Percentiles rank a stretch among this genome's conserved stretches.
These are phyloP conservation scores for Astrothelium macrocarpum DNA, from an alignment of 495 filamentous ascomycete genomes.

Conservation along the genomic window DNA sequence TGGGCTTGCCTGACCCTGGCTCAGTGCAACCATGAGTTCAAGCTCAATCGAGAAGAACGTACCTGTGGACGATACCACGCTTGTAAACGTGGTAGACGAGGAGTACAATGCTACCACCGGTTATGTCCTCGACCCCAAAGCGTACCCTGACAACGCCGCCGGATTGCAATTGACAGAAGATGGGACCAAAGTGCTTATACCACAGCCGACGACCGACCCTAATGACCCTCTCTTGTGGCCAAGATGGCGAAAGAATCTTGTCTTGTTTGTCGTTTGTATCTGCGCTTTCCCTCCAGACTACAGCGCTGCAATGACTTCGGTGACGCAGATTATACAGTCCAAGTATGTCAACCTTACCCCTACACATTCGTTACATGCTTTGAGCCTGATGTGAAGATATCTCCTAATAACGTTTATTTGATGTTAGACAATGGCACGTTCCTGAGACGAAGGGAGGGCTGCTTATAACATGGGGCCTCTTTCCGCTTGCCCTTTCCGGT, in stretches of 20 bases:
- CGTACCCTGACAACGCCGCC: constrained; percentile 12
- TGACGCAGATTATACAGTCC: constrained; percentile 13
- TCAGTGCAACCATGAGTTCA: background rate
- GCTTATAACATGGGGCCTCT: constrained; percentile 12
- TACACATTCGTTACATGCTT: background rate
- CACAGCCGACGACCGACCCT: constrained; percentile 9
- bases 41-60: constrained; percentile 1
- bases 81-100: background rate
- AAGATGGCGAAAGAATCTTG: constrained; percentile 9
- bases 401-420: background rate
- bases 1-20: background rate
- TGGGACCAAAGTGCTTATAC: constrained; percentile 15
- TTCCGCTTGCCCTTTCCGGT: constrained; percentile 11
- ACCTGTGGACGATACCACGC: background rate
- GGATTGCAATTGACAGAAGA: constrained; percentile 10
- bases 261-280: constrained; percentile 11
- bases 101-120: constrained; percentile 9
- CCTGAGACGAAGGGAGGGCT: constrained; percentile 1
- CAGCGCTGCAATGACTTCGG: constrained; percentile 9
- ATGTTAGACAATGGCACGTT: constrained; percentile 12
- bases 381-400: background rate
- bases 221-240: constrained; percentile 14
- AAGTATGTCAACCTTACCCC: background rate
- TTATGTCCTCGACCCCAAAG: constrained; percentile 14
- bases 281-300: constrained; percentile 13